Conservation (phyloP, 2,329 filamentous ascomycete species). For the Hypoxylon sp. region DNA sequence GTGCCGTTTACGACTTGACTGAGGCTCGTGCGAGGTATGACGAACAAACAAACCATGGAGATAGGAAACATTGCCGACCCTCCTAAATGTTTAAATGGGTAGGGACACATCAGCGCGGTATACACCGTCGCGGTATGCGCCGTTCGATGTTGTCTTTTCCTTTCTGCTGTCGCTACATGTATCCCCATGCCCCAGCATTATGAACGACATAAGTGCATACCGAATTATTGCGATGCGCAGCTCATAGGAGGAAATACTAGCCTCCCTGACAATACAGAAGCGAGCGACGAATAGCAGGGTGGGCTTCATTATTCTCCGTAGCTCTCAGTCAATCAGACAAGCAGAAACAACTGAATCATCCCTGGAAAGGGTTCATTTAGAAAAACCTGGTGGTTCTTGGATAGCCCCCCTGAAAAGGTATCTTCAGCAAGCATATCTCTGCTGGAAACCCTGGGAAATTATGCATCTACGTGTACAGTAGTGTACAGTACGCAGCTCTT, state of each 20-base stretch:
- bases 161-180: conserved; percentile 10
- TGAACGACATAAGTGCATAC: conserved; percentile 35
- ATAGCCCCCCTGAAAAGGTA: conserved; percentile 32
- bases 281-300: conserved; percentile 25
- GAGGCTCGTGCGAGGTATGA: conserved; percentile 46
- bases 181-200: conserved; percentile 32
- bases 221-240: conserved; percentile 45
- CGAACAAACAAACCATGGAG: conserved; percentile 35
- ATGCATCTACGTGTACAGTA: conserved; percentile 45
- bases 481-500: conserved; percentile 29
- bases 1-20: conserved; percentile 32
- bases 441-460: conserved; percentile 45
- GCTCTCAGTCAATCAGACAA: conserved; percentile 35
- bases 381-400: conserved; percentile 30
- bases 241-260: conserved; percentile 28
- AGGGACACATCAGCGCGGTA: conserved; percentile 11
- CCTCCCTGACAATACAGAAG: conserved; percentile 26
- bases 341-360: conserved; percentile 16
- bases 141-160: neutral
- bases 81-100: conserved; percentile 4
- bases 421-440: conserved; percentile 33
- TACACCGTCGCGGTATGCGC: conserved; percentile 15
- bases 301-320: conserved; percentile 38
- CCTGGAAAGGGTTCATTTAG: conserved; percentile 33
- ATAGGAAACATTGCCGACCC: conserved; percentile 4